phyloP scores from a whole-genome alignment of 176 grass and related monocot genomes.

The Carex scoparia region DNA sequence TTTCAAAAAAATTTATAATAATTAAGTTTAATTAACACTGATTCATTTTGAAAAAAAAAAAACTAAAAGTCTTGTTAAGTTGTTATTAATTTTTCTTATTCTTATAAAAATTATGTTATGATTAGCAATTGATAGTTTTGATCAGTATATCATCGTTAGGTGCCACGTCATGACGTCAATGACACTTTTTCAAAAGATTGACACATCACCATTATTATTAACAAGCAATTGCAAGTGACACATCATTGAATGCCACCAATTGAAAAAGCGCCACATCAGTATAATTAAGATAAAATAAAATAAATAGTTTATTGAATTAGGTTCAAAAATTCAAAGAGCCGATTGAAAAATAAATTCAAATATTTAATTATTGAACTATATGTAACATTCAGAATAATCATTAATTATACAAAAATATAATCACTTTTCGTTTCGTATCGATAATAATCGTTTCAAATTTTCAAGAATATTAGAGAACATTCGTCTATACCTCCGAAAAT shows the following conservation, averaged over 20 bases:
- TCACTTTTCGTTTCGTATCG: neutral
- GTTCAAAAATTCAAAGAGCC: neutral
- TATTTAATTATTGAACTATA: neutral
- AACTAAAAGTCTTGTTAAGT: neutral
- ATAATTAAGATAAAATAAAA: too few relatives aligned
- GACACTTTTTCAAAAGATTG: neutral
- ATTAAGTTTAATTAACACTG: neutral
- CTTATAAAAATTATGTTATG: neutral
- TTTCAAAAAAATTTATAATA: neutral
- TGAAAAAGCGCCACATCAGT: too few relatives aligned
- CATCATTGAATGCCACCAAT: too few relatives aligned
- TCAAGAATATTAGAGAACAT: neutral
- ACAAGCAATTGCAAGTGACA: too few relatives aligned
- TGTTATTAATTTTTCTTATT: neutral
- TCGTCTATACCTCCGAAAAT: too few relatives aligned
- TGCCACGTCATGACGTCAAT: neutral
- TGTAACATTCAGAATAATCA: neutral
- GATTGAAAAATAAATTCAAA: neutral
- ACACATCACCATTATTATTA: neutral
- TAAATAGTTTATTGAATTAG: neutral
- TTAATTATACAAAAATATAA: too few relatives aligned
- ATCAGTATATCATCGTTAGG: neutral
- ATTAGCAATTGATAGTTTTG: neutral
- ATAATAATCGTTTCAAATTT: neutral
- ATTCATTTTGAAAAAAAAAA: neutral